Conservation (phyloP, 2,329 filamentous ascomycete species). For the Purpureocillium lavendulum region DNA sequence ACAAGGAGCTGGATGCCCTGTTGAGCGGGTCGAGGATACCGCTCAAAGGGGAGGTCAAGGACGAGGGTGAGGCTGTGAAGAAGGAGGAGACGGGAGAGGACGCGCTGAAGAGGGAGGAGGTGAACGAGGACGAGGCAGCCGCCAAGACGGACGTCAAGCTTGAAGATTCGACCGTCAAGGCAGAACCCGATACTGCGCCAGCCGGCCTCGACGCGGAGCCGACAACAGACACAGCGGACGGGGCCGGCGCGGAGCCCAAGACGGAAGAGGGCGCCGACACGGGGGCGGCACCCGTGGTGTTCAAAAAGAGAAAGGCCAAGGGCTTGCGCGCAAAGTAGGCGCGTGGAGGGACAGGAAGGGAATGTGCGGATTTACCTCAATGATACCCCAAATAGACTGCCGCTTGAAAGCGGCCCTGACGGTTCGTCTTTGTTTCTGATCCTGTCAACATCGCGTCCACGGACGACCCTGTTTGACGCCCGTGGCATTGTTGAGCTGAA, state of each 20-base stretch:
- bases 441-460: too few species aligned
- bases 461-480: too few species aligned
- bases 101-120: slow-evolving; percentile 14
- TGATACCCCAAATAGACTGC: slow-evolving; percentile 6
- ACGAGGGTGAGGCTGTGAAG: slow-evolving; percentile 16
- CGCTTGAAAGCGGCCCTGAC: too few species aligned
- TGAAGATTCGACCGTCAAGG: slow-evolving; percentile 25
- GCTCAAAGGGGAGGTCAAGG: slow-evolving; percentile 10
- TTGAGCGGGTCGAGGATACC: slow-evolving; percentile 27
- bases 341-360: too few species aligned
- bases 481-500: too few species aligned
- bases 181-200: slow-evolving; percentile 22
- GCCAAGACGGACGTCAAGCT: too few species aligned
- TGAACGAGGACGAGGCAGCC: slow-evolving; percentile 12
- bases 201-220: slow-evolving; percentile 4
- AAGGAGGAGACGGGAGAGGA: slow-evolving; percentile 17
- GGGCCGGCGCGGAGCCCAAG: slow-evolving; percentile 23
- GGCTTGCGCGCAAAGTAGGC: slow-evolving; percentile 50
- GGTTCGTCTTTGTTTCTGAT: too few species aligned
- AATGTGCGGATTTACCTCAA: not conserved
- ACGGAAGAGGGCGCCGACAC: slow-evolving; percentile 25
- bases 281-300: slow-evolving; percentile 46
- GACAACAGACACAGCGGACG: slow-evolving; percentile 2
- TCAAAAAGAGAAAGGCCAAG: slow-evolving; percentile 73
- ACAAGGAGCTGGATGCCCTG: slow-evolving; percentile 55